Conservation (phyloP, 2,329 filamentous ascomycete genomes). For the Monosporascus cannonballus region DNA sequence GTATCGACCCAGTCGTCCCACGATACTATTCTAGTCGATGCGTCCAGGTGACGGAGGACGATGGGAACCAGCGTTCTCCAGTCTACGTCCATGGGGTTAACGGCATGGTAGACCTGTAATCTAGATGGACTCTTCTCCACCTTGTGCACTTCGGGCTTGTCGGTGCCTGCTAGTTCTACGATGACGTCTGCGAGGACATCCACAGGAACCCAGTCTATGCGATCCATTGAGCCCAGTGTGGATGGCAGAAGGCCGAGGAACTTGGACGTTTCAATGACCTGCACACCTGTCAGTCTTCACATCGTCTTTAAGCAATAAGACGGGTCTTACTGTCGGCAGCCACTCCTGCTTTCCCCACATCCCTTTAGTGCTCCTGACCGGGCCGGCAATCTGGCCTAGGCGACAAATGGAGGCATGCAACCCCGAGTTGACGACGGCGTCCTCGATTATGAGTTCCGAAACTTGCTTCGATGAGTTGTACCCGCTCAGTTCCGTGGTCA, state of each 20-base stretch:
- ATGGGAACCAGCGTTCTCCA: not conserved
- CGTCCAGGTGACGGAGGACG: not conserved
- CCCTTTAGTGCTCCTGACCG: constrained; percentile 1
- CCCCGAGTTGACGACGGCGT: constrained; percentile 1
- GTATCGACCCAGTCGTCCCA: not conserved
- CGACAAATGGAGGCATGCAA: constrained; percentile 3
- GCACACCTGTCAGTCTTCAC: not conserved
- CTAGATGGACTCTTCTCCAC: not conserved
- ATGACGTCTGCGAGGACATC: constrained; percentile 4
- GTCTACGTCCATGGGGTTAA: not conserved
- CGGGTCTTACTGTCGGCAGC: constrained; percentile 2
- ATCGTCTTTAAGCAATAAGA: not conserved
- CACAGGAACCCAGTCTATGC: constrained; percentile 5
- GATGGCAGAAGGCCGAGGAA: constrained; percentile 5
- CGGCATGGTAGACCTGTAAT: not conserved
- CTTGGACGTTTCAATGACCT: constrained; percentile 4
- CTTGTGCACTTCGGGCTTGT: not conserved
- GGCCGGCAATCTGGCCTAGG: constrained; percentile 3
- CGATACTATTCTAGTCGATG: not conserved
- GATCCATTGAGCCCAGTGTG: constrained; percentile 2
- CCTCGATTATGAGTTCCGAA: constrained; percentile 2
- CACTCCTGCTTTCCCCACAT: constrained; percentile 7
- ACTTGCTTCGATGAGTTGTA: constrained; percentile 8
- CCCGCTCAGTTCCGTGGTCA: constrained; percentile 1
- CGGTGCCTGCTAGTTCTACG: constrained; percentile 1